These are phyloP conservation scores for Alternaria burnsii DNA, from an alignment of 2,329 filamentous ascomycete species.

Conservation along the genomic window DNA sequence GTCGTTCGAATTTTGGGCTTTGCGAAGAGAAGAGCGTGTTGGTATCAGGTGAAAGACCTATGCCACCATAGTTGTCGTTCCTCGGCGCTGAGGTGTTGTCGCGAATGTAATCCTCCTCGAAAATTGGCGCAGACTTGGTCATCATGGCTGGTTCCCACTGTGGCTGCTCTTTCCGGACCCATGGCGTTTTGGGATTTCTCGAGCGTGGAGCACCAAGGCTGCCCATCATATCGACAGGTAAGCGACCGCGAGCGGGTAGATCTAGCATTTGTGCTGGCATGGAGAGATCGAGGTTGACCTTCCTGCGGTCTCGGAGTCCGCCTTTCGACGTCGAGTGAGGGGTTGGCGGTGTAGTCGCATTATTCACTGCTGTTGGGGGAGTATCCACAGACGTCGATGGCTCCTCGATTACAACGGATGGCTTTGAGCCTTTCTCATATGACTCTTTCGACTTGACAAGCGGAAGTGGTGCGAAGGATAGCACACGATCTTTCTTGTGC, in stretches of 20 bases:
- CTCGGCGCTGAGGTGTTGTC: not conserved
- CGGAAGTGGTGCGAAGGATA: conserved; percentile 18
- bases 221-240: conserved; percentile 17
- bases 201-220: conserved; percentile 33
- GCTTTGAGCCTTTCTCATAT: conserved; percentile 3
- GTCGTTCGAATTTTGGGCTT: conserved; percentile 18
- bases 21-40: conserved; percentile 16
- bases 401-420: conserved; percentile 5
- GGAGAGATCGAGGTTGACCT: conserved; percentile 39
- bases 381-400: not conserved
- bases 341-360: not conserved
- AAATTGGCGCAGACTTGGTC: conserved; percentile 20
- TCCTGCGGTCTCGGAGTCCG: conserved; percentile 40
- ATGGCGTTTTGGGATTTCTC: conserved; percentile 41
- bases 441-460: conserved; percentile 3
- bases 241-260: conserved; percentile 30
- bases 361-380: not conserved
- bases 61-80: not conserved
- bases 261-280: conserved; percentile 32
- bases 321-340: conserved; percentile 13
- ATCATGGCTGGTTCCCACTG: conserved; percentile 19
- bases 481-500: conserved; percentile 18
- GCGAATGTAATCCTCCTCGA: conserved; percentile 21
- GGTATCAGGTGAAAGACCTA: conserved; percentile 19
- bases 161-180: conserved; percentile 20